Evolutionary conservation across 345 rosid species (phyloP).

Genomic region (Eucalyptus decipiens): DNA sequence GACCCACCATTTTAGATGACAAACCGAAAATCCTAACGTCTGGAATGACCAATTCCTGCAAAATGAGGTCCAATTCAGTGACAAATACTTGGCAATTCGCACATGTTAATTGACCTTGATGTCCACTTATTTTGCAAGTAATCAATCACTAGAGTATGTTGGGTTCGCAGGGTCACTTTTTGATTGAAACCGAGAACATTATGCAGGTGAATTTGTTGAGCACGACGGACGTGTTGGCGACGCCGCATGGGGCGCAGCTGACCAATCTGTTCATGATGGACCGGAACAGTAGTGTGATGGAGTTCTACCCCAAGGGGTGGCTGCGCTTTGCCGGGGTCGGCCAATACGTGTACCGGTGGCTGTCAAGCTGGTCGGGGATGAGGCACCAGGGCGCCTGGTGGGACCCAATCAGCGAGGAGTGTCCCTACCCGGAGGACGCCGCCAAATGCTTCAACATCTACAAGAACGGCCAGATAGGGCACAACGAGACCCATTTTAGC

Average conservation of each 20-base stretch:
- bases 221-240: conserved; percentile 40
- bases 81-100: background rate
- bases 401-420: conserved; percentile 37
- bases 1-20: background rate
- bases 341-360: conserved; percentile 50
- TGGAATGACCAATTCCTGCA: background rate
- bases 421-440: conserved; percentile 37
- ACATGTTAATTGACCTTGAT: background rate
- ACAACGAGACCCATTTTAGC: conserved; percentile 32
- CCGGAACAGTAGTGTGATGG: conserved; percentile 54
- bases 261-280: conserved; percentile 68
- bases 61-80: background rate
- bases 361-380: conserved; percentile 70
- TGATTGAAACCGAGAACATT: background rate
- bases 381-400: conserved; percentile 59
- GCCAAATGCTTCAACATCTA: conserved; percentile 46
- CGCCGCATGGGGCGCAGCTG: conserved; percentile 66
- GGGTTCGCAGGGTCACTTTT: background rate
- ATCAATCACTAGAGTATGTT: background rate
- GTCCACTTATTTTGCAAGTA: background rate
- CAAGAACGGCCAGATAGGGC: conserved; percentile 43
- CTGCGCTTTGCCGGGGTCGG: conserved; percentile 55
- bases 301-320: conserved; percentile 70
- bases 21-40: background rate
- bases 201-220: conserved; percentile 49